A percentile compares a stretch with the other conserved stretches of the same genome.
Conservation (phyloP, 2,329 filamentous ascomycete species). For the Diplodia scrobiculata region DNA sequence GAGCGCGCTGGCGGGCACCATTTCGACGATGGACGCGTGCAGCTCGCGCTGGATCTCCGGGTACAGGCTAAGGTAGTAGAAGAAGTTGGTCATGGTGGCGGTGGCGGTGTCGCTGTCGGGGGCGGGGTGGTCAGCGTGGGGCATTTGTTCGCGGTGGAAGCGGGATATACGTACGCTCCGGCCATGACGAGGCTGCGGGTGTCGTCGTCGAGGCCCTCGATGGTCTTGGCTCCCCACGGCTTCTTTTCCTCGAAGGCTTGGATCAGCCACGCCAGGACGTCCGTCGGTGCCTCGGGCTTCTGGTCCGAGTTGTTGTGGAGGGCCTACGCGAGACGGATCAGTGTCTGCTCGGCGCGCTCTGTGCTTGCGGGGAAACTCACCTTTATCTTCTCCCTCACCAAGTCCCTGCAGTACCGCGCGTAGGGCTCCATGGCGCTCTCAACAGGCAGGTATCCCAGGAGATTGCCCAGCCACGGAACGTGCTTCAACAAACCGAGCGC, state of each 20-base stretch:
- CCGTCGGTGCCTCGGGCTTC: background rate
- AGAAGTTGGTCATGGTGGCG: slow-evolving; percentile 46
- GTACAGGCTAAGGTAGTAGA: slow-evolving; percentile 52
- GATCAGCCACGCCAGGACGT: slow-evolving; percentile 18
- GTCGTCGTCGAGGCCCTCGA: slow-evolving; percentile 18
- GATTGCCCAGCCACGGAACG: slow-evolving; percentile 19
- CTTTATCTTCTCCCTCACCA: slow-evolving; percentile 10
- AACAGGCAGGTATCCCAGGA: slow-evolving; percentile 2
- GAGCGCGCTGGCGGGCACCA: slow-evolving; percentile 44
- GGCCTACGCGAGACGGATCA: background rate
- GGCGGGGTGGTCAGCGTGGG: background rate
- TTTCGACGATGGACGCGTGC: slow-evolving; percentile 41
- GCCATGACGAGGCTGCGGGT: slow-evolving; percentile 15
- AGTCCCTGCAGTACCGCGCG: slow-evolving; percentile 14
- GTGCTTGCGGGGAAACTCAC: background rate
- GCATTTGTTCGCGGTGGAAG: background rate
- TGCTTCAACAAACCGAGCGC: slow-evolving; percentile 5
- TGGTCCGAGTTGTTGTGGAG: background rate
- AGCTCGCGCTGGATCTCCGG: slow-evolving; percentile 40
- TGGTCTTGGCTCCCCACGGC: slow-evolving; percentile 4
- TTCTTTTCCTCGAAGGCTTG: slow-evolving; percentile 21
- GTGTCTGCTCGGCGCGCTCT: background rate
- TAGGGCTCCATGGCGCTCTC: slow-evolving; percentile 30
- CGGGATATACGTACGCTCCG: slow-evolving; percentile 13
- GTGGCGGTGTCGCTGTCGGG: slow-evolving; percentile 48